These are phyloP conservation scores for Alternaria dauci DNA, from an alignment of 2,329 filamentous ascomycete genomes.

Conservation along the genomic window DNA sequence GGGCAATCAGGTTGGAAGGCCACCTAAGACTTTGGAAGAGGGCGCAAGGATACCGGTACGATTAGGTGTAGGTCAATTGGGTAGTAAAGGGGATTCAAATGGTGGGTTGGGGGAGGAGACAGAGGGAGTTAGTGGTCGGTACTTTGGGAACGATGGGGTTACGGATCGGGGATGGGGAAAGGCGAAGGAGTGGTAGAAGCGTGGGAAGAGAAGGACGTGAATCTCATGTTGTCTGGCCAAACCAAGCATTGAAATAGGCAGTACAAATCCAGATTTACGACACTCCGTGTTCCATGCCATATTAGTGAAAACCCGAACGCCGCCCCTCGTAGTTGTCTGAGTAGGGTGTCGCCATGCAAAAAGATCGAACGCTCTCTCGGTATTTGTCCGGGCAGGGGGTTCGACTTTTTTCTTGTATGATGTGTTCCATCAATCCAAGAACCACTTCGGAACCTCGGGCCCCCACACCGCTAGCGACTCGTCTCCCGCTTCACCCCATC, in stretches of 20 bases:
- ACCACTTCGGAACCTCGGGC: slow-evolving; percentile 51
- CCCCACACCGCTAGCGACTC: slow-evolving; percentile 56
- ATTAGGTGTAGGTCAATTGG: slow-evolving; percentile 26
- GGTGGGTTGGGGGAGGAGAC: slow-evolving; percentile 6
- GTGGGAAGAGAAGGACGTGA: not conserved
- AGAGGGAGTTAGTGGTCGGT: slow-evolving; percentile 21
- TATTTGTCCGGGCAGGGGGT: too few species aligned
- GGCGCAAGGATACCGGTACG: slow-evolving; percentile 23
- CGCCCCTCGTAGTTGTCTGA: too few species aligned
- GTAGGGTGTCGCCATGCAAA: too few species aligned
- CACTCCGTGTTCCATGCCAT: not conserved
- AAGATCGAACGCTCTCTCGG: too few species aligned
- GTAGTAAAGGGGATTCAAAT: slow-evolving; percentile 14
- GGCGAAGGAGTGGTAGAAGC: slow-evolving; percentile 18
- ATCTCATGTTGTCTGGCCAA: too few species aligned
- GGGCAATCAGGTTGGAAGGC: slow-evolving; percentile 28
- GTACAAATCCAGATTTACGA: not conserved
- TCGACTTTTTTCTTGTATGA: too few species aligned
- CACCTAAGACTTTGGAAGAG: slow-evolving; percentile 29
- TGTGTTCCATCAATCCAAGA: slow-evolving; percentile 35
- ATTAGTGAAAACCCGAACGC: too few species aligned
- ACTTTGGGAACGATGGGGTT: slow-evolving; percentile 27
- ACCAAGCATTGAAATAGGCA: not conserved
- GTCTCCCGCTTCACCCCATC: slow-evolving; percentile 51
- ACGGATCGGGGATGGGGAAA: slow-evolving; percentile 20